A percentile compares a stretch with the other conserved stretches of the same genome.
Conservation (phyloP, 2,329 filamentous ascomycete genomes). For the Aspergillus arachidicola region DNA sequence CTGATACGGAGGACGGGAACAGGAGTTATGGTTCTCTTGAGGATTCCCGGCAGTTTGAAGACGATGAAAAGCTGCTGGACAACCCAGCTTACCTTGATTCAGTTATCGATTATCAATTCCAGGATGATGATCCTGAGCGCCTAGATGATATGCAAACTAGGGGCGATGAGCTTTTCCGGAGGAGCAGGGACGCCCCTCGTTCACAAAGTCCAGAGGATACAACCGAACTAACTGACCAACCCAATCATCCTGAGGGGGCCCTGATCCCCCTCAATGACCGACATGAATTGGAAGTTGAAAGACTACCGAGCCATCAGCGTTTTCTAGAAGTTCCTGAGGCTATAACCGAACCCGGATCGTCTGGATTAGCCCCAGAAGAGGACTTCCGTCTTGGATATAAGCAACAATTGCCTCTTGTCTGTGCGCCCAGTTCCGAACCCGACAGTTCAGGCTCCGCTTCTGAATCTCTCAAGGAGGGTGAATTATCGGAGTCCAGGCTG, state of each 20-base stretch:
- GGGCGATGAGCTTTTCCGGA: constrained; percentile 7
- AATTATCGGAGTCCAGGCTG: constrained; percentile 50
- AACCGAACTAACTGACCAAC: constrained; percentile 2
- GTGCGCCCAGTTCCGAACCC: constrained; percentile 25
- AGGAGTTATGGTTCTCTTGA: constrained; percentile 28
- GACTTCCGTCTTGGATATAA: background rate
- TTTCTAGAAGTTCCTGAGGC: background rate
- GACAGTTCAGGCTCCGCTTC: constrained; percentile 27
- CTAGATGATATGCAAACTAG: constrained; percentile 20
- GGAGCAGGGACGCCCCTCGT: constrained; percentile 21
- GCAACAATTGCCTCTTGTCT: constrained; percentile 8
- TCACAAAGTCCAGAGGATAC: constrained; percentile 19
- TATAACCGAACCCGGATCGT: background rate
- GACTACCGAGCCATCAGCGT: background rate
- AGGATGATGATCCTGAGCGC: constrained; percentile 35
- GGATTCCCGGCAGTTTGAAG: constrained; percentile 29
- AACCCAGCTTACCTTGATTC: constrained; percentile 43
- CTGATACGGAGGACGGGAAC: constrained; percentile 38
- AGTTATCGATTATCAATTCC: constrained; percentile 38
- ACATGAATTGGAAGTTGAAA: background rate
- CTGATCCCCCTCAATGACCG: constrained; percentile 1
- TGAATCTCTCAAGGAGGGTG: constrained; percentile 29
- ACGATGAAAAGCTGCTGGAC: constrained; percentile 37
- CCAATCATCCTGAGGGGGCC: constrained; percentile 10
- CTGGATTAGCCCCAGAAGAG: constrained; percentile 6